Conservation (phyloP, 106 monocot species). For the Acanthochlamys bracteata region DNA sequence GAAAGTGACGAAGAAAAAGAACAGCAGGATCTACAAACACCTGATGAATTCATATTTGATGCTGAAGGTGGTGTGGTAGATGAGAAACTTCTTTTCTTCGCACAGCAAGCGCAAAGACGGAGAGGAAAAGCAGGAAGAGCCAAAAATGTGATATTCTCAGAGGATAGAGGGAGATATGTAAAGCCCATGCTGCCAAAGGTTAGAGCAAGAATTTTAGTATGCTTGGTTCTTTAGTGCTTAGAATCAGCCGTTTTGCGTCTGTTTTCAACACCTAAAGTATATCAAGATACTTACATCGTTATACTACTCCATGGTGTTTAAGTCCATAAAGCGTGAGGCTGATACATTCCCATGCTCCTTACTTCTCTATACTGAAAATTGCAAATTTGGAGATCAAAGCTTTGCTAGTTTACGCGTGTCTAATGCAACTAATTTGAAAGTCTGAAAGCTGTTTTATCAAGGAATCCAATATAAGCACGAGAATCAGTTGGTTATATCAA, state of each 20-base stretch:
- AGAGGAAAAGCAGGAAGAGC: conserved; percentile 92
- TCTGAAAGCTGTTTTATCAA: no score
- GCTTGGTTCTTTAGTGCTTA: not conserved
- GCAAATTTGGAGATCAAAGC: no score
- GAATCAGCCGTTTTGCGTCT: not conserved
- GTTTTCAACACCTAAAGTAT: no score
- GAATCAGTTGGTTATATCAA: no score
- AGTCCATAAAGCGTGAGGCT: no score
- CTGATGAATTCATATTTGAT: conserved; percentile 97
- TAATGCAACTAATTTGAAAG: no score
- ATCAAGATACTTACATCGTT: no score
- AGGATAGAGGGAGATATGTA: conserved; percentile 92
- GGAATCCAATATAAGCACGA: no score
- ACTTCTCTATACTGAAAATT: no score
- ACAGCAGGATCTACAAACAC: conserved; percentile 80
- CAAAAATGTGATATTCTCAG: conserved; percentile 97
- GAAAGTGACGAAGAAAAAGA: conserved; percentile 73
- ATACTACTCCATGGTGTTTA: no score
- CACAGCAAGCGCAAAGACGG: conserved; percentile 89
- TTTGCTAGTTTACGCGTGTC: no score
- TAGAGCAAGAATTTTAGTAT: not conserved
- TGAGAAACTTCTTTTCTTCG: conserved; percentile 94
- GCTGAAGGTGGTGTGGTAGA: conserved; percentile 95
- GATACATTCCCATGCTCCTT: no score
- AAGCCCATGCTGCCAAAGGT: conserved; percentile 99